Evolutionary conservation across 345 rosid genomes (phyloP).

Genomic region (Odontarrhena argentea): DNA sequence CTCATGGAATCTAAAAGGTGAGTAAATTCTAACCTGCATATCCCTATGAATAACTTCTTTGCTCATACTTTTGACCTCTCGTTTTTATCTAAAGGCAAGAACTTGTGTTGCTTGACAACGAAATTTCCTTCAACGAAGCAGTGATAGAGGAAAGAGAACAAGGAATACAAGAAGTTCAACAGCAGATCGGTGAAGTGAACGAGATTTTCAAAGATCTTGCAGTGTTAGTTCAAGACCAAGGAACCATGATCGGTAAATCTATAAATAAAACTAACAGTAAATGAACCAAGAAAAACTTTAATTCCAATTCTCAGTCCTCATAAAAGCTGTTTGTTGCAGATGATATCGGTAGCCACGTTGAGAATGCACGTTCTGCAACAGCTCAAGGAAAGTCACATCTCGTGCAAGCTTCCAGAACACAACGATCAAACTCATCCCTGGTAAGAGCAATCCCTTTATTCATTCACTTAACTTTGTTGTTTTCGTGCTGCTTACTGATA

Average conservation of each 20-base stretch:
- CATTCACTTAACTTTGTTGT: background rate
- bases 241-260: slow-evolving; percentile 70
- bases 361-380: slow-evolving; percentile 72
- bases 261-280: background rate
- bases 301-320: background rate
- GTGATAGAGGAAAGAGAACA: slow-evolving; percentile 90
- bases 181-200: slow-evolving; percentile 90
- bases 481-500: background rate
- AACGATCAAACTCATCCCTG: slow-evolving; percentile 90
- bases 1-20: slow-evolving; percentile 82
- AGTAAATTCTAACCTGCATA: background rate
- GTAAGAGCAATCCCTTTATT: slow-evolving; percentile 43
- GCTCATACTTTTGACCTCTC: slow-evolving; percentile 9
- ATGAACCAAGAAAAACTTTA: background rate
- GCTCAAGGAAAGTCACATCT: slow-evolving; percentile 79
- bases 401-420: slow-evolving; percentile 76
- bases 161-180: slow-evolving; percentile 84
- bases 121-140: slow-evolving; percentile 87
- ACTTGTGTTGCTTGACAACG: slow-evolving; percentile 79
- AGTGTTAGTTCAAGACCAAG: slow-evolving; percentile 90
- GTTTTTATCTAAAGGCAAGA: slow-evolving; percentile 63
- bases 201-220: slow-evolving; percentile 95
- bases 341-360: slow-evolving; percentile 79
- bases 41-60: background rate
- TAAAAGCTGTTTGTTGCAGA: slow-evolving; percentile 49